Conservation (phyloP, 2,329 filamentous ascomycete species). For the Botrytis medusae region DNA sequence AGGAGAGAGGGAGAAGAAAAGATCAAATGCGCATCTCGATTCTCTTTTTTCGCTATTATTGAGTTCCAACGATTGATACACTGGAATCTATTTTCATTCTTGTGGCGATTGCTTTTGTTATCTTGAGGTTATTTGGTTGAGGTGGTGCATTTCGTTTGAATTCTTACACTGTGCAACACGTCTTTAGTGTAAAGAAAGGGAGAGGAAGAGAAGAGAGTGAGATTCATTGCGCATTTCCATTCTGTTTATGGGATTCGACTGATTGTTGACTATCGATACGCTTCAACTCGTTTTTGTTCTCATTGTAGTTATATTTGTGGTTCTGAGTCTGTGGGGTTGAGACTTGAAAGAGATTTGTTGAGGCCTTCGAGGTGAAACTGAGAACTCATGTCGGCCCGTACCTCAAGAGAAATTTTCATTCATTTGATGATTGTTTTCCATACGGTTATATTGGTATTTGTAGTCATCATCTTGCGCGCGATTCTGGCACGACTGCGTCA, state of each 20-base stretch:
- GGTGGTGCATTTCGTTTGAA: not conserved
- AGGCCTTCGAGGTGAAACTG: not conserved
- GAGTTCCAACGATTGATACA: not conserved
- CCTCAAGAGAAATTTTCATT: not conserved
- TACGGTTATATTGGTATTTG: not conserved
- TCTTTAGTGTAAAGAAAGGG: not conserved
- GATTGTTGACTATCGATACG: not conserved
- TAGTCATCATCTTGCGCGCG: not conserved
- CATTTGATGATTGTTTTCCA: not conserved
- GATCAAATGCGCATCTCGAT: not conserved
- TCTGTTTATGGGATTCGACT: not conserved
- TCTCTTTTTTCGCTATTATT: not conserved
- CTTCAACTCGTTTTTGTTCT: not conserved
- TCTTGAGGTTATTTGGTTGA: not conserved
- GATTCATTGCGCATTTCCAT: not conserved
- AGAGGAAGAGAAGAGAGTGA: not conserved
- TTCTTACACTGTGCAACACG: fast-evolving
- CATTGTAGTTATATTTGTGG: not conserved
- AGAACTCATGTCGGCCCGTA: not conserved
- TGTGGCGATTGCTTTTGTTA: not conserved
- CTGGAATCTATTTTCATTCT: not conserved
- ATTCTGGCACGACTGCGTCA: not conserved
- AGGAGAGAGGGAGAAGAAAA: not conserved
- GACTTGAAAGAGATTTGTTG: not conserved
- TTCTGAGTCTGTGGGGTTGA: not conserved